Evolutionary conservation across 2,329 filamentous ascomycete species (phyloP).

Genomic region (Biscogniauxia mediterranea): DNA sequence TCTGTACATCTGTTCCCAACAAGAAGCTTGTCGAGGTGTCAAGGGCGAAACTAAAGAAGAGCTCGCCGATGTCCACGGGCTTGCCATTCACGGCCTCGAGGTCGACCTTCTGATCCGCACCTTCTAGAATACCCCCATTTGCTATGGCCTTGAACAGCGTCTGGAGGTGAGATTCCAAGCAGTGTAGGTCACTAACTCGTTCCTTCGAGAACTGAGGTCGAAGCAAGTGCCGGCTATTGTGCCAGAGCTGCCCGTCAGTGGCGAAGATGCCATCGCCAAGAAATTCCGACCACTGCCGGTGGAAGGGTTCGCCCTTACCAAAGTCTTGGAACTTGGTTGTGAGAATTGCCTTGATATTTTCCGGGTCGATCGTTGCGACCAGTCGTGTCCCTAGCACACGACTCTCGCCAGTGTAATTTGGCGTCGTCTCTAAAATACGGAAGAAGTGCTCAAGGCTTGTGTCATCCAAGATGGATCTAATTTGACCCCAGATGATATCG

Average conservation of each 20-base stretch:
- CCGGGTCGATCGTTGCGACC: conserved; percentile 76
- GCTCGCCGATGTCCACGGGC: conserved; percentile 67
- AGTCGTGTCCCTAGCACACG: conserved; percentile 55
- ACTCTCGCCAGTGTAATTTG: conserved; percentile 59
- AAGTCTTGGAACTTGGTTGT: conserved; percentile 83
- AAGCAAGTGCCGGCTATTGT: conserved; percentile 75
- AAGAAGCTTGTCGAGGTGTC: conserved; percentile 87
- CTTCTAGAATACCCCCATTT: conserved; percentile 54
- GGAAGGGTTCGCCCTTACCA: conserved; percentile 76
- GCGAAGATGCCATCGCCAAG: conserved; percentile 76
- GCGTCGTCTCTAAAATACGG: conserved; percentile 43
- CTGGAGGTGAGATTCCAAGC: conserved; percentile 77
- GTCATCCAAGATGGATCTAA: conserved; percentile 52
- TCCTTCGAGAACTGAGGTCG: conserved; percentile 85
- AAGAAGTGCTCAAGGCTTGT: conserved; percentile 63
- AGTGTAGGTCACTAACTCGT: conserved; percentile 76
- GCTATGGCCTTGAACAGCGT: conserved; percentile 68
- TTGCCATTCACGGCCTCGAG: conserved; percentile 58
- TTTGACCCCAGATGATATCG: conserved; percentile 60
- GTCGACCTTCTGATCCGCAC: conserved; percentile 64
- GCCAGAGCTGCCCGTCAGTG: conserved; percentile 78
- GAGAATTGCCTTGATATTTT: conserved; percentile 88
- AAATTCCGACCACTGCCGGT: conserved; percentile 71
- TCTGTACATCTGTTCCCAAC: conserved; percentile 71
- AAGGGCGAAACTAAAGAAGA: conserved; percentile 83